Evolutionary conservation across 2,329 filamentous ascomycete species (phyloP).

Genomic region (Nemania serpens): DNA sequence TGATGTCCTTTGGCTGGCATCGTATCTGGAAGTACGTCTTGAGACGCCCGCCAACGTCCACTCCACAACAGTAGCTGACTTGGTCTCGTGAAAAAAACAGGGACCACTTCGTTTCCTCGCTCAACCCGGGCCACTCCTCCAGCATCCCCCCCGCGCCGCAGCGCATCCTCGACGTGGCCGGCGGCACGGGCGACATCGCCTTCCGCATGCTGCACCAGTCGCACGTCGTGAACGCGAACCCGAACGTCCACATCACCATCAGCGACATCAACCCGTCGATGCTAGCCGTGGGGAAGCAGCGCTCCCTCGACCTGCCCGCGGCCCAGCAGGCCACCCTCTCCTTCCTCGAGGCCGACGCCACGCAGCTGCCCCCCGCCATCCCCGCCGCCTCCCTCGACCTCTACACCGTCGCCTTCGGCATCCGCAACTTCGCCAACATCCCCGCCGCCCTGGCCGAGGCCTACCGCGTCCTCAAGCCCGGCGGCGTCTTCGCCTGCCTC

Average conservation of each 20-base stretch:
- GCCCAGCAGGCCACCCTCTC: slow-evolving; percentile 62
- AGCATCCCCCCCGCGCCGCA: slow-evolving; percentile 53
- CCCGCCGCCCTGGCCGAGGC: slow-evolving; percentile 81
- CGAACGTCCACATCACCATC: slow-evolving; percentile 82
- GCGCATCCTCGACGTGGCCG: slow-evolving; percentile 92
- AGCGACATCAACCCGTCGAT: slow-evolving; percentile 96
- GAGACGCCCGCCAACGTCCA: too few species aligned
- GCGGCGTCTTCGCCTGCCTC: slow-evolving; percentile 93
- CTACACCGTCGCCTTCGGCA: slow-evolving; percentile 97
- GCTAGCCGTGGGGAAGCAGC: slow-evolving; percentile 84
- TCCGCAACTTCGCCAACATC: slow-evolving; percentile 96
- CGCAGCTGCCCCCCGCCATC: slow-evolving; percentile 63
- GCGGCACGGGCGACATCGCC: slow-evolving; percentile 96
- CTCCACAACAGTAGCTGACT: not conserved
- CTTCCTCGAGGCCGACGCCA: slow-evolving; percentile 91
- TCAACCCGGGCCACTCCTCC: slow-evolving; percentile 76
- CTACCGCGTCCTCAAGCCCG: slow-evolving; percentile 86
- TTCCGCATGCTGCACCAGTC: slow-evolving; percentile 94
- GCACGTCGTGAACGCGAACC: slow-evolving; percentile 78
- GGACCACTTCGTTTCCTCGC: slow-evolving; percentile 89
- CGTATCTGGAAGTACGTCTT: slow-evolving; percentile 80
- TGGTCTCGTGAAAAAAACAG: slow-evolving; percentile 41
- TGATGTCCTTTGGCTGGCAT: slow-evolving; percentile 98
- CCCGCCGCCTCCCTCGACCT: slow-evolving; percentile 79
- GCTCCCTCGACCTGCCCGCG: slow-evolving; percentile 64